Base-by-base conservation (phyloP, 176 grass and related monocot genomes). In the Aegilops sharonensis region DNA sequence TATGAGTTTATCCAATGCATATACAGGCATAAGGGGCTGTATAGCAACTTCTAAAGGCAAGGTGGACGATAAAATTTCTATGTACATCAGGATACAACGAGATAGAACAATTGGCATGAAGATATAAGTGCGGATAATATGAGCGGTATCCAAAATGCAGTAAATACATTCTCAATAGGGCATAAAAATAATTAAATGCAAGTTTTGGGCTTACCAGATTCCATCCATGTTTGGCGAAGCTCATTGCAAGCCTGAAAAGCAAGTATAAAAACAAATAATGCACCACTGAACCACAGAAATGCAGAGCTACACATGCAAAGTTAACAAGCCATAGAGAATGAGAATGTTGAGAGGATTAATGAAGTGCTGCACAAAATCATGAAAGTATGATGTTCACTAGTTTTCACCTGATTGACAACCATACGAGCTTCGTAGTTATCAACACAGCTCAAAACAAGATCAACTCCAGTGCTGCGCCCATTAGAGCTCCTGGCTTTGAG, bases 341-440 rank as follows among this genome's bases (percentile, higher is more conserved):
- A 50, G 6, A 65, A 80, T 34, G 18, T 27, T 75, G 27, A 59
- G 48, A 75, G 59, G 47, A 48, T 59, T 77, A 9, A 88, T 35
- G 21, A 32, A 80, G 2, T 78, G 25, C 76, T 75, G 60, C 23
- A 68, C 10, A 87, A 43, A 81, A 82, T 47, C 64, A 72, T 59
- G 52, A 61, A 75, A 75, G 42, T 37, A 24, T 42, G 12, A 76
- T 10, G 8, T 62, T 73, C 43, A 85, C 5, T 75, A 72, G 4
- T 81, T 78, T 68, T 57, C 56, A 98, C 96, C 96, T 98, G 96
- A 61, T 98, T 98, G 36, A 98, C 94, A 66, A 92, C 96, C 96
- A 98, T 98, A 80, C 96, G 92, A 88, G 96, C 94, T 89, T 98
- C 96, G 84, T 98, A 98, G 50, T 98, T 98, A 91, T 98, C 96